Evolutionary conservation across 768 basidiomycete species (phyloP), one percentile per base, ranked within the genome.

Genomic region (Lactarius hengduanensis): DNA sequence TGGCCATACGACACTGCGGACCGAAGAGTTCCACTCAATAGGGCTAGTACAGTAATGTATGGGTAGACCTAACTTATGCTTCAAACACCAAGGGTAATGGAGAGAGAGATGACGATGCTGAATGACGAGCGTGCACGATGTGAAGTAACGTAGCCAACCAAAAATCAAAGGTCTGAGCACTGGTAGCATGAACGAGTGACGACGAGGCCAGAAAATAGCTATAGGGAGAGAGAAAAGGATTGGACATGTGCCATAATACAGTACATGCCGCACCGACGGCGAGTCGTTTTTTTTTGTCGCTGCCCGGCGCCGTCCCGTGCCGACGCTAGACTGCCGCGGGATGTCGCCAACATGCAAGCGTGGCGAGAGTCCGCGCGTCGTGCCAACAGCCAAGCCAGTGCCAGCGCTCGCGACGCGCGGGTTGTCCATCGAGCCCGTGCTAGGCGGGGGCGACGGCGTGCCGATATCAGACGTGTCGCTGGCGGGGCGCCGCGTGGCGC

Each of bases 291-390:
- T n/a, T n/a, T n/a, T n/a, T 36, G 36, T 36, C 11, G n/a, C n/a
- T 9, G 3, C 47, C 58, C 63, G 66, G 26, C 61, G 54, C 22
- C 59, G 47, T 26, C 67, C 65, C n/a, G 47, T 70, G 45, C 67
- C 69, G 54, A 71, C 59, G 18, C 61, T 47, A 22, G 65, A 10
- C 64, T 83, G 82, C 88, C 87, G 89, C 54, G 83, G 72, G 64
- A 89, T 87, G 71, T 90, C 88, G 28, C 84, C 83, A 26, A 90
- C 73, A 64, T 78, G 81, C 69, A 86, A 84, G 63, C 86, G 80
- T 9, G 80, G 77, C 9, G 80, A 76, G 53, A 75, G 22, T 2
- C 62, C 62, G 30, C 40, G 57, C 57, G 13, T 26, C n/a, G 47
- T 50, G 7, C 16, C 32, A 16, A 55, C 57, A 15, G 53, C 57